Evolutionary conservation across 345 rosid species (phyloP).

Genomic region (Euphorbia tirucalli): DNA sequence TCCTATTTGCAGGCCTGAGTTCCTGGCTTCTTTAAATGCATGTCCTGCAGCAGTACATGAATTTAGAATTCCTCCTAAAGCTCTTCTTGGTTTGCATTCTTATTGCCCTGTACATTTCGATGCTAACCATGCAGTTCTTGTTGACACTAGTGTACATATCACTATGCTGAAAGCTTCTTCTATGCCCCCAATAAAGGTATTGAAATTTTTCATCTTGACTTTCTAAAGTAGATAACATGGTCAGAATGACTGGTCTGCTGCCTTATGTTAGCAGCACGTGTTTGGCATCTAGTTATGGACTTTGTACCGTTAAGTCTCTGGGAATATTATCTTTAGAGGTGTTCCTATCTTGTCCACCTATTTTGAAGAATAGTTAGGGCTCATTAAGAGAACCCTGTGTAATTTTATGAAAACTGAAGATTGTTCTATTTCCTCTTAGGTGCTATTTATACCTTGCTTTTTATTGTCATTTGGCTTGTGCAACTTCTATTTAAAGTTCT

Average conservation of each 20-base stretch:
- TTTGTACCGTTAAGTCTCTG: too few species aligned
- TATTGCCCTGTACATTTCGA: conserved; percentile 93
- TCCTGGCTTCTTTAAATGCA: conserved; percentile 51
- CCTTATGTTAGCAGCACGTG: too few species aligned
- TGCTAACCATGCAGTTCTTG: conserved; percentile 69
- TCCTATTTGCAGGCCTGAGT: conserved; percentile 41
- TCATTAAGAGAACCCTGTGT: too few species aligned
- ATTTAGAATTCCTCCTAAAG: conserved; percentile 82
- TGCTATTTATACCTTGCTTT: too few species aligned
- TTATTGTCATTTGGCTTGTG: too few species aligned
- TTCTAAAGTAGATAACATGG: background rate
- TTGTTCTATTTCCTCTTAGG: too few species aligned
- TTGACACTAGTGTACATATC: conserved; percentile 76
- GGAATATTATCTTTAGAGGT: too few species aligned
- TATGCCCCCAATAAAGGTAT: conserved; percentile 35
- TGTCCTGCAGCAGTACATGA: conserved; percentile 67
- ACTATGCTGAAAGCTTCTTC: conserved; percentile 58
- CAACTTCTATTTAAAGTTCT: too few species aligned
- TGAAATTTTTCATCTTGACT: conserved; percentile 47
- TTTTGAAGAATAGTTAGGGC: too few species aligned
- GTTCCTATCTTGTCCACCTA: too few species aligned
- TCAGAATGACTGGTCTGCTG: background rate
- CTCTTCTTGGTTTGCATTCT: conserved; percentile 88
- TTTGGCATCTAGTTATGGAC: too few species aligned
- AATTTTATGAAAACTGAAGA: too few species aligned